A percentile compares a stretch with the other conserved stretches of the same genome.
Evolutionary conservation across 306 rosid genomes (phyloP).

Genomic region (Gleditsia sinensis): DNA sequence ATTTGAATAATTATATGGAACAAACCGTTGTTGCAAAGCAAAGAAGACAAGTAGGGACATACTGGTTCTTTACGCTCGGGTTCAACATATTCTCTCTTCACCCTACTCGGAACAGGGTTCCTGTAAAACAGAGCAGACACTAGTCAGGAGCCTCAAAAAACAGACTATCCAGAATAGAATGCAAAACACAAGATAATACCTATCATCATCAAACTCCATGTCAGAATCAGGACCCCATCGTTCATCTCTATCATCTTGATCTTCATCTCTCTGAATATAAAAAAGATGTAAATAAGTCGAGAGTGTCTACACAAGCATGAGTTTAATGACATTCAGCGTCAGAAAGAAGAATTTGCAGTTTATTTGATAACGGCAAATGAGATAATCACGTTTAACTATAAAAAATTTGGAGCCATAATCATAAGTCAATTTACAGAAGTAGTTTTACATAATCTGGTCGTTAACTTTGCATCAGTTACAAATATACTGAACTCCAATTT

Average conservation of each 20-base stretch:
- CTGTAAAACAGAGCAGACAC: constrained; percentile 31
- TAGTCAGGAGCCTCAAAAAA: constrained; percentile 30
- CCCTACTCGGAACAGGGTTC: constrained; percentile 36
- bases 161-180: constrained; percentile 5
- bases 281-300: constrained; percentile 6
- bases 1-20: constrained; percentile 1
- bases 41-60: constrained; percentile 35
- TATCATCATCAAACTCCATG: constrained; percentile 39
- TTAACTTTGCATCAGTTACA: too few species aligned
- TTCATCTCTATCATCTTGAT: constrained; percentile 42
- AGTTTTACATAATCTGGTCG: background rate
- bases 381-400: constrained; percentile 11
- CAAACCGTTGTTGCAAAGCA: background rate
- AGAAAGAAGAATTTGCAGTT: background rate
- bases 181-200: constrained; percentile 37
- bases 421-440: background rate
- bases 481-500: too few species aligned
- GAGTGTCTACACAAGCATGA: constrained; percentile 1
- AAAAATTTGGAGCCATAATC: background rate
- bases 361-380: constrained; percentile 2
- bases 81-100: constrained; percentile 49
- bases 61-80: constrained; percentile 38
- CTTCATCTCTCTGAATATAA: constrained; percentile 46
- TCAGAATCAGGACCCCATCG: constrained; percentile 51
- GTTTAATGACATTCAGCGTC: background rate